Percentiles rank a stretch among this genome's conserved stretches.
phyloP scores from a whole-genome alignment of 768 basidiomycete species.

The Antrodiella citrinella region DNA sequence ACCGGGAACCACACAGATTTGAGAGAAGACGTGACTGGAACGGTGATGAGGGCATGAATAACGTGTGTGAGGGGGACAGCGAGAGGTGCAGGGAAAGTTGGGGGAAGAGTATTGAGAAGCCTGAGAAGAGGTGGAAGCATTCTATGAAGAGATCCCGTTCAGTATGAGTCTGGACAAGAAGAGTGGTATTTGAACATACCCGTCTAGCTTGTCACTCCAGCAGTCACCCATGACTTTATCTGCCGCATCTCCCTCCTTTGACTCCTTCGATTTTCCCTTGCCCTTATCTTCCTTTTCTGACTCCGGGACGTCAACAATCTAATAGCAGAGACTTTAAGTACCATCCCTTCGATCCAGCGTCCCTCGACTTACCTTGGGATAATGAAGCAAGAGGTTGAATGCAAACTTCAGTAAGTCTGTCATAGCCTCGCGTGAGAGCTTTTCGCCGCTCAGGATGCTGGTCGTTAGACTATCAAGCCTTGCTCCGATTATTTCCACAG shows the following conservation, averaged over 20 bases:
- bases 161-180: background rate
- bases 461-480: slow-evolving; percentile 53
- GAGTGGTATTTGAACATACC: slow-evolving; percentile 40
- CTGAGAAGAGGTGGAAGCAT: slow-evolving; percentile 66
- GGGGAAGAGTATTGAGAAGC: slow-evolving; percentile 59
- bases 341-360: too few species aligned
- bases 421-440: slow-evolving; percentile 64
- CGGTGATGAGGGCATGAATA: slow-evolving; percentile 72
- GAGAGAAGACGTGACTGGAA: slow-evolving; percentile 58
- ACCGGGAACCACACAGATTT: slow-evolving; percentile 55
- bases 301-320: background rate
- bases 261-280: slow-evolving; percentile 7
- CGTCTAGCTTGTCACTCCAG: slow-evolving; percentile 68
- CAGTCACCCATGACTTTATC: slow-evolving; percentile 58
- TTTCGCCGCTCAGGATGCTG: slow-evolving; percentile 40
- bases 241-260: slow-evolving; percentile 10
- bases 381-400: slow-evolving; percentile 76
- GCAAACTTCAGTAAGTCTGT: slow-evolving; percentile 78
- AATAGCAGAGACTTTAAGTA: background rate
- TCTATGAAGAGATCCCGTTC: slow-evolving; percentile 25
- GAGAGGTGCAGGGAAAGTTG: slow-evolving; percentile 55
- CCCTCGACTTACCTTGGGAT: slow-evolving; percentile 59
- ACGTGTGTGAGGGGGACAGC: slow-evolving; percentile 67
- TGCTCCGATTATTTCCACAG: slow-evolving; percentile 50
- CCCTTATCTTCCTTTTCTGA: background rate